Evolutionary conservation across 192 early-diverging fungal genomes (phyloP), one percentile per base, ranked within the genome.

Genomic region (Mortierella claussenii): DNA sequence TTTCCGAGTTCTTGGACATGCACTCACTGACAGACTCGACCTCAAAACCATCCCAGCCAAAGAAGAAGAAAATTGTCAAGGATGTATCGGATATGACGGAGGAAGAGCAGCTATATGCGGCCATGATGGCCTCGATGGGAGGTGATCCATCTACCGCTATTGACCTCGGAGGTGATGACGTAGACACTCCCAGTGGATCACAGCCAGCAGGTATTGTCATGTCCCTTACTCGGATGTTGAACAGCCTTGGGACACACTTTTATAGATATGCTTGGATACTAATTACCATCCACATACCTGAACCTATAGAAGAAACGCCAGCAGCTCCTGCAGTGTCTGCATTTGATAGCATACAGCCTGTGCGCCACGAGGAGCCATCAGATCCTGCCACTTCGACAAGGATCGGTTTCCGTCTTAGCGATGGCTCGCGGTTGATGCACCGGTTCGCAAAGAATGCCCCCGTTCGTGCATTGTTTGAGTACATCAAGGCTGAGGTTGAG

Each of bases 51-150:
- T 65, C 67, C 31, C 60, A 48, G 26, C 79, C 63, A 12, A 60
- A 63, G 43, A 79, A 65, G 44, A 79, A 66, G 49, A 69, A 69
- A 36, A 17, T 64, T 11, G 76, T 79, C 33, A 55, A 81, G 42
- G 78, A 83, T 60, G 71, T 94, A 0, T 80, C 85, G 10, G 89
- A 92, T 36, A 87, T 96, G 89, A 86, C 90, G 13, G 95, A 97
- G 81, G 96, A 96, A 46, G 95, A 98, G 55, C 93, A 96, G 74
- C 65, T 98, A 12, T 86, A 88, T 17, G 86, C 92, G 18, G 95
- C 95, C 13, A 89, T 98, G 61, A 84, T 83, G 23, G 94, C 92
- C 2, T 95, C 94, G 2, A 76, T 76, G 73, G 73, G 73, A n/a
- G 65, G 59, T 15, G 73, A 76, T 43, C 20, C 57, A 0, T 61